Conservation (phyloP, 768 basidiomycete species). For the Pisolithus orientalis region DNA sequence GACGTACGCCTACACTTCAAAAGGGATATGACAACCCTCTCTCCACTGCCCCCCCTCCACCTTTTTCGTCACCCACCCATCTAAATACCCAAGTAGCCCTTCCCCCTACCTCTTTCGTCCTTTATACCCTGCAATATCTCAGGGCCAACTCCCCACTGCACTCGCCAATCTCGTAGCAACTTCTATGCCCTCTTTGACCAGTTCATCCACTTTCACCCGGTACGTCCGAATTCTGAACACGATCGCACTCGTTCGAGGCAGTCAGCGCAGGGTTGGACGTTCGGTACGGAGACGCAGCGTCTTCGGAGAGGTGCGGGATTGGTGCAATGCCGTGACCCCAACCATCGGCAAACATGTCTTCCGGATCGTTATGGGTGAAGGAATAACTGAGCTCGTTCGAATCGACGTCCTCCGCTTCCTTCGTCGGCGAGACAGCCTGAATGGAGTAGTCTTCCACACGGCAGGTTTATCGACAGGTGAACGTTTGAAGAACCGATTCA, state of each 20-base stretch:
- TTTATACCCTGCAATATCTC: too few relatives aligned
- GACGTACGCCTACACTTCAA: too few relatives aligned
- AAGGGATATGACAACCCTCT: too few relatives aligned
- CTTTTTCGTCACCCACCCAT: too few relatives aligned
- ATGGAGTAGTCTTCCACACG: slow-evolving; percentile 62
- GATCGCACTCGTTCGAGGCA: too few relatives aligned
- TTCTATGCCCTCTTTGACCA: slow-evolving; percentile 60
- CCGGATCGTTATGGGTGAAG: slow-evolving; percentile 36
- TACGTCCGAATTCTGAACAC: slow-evolving; percentile 23
- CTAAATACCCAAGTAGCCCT: too few relatives aligned
- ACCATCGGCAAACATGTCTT: slow-evolving; percentile 35
- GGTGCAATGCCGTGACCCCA: slow-evolving; percentile 11
- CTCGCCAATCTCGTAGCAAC: too few relatives aligned
- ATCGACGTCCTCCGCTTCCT: slow-evolving; percentile 45
- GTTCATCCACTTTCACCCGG: slow-evolving; percentile 48
- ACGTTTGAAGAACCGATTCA: slow-evolving; percentile 68
- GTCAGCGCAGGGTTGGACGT: too few relatives aligned
- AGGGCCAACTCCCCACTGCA: too few relatives aligned
- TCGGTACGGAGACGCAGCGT: too few relatives aligned
- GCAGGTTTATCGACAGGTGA: slow-evolving; percentile 66
- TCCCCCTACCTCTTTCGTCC: too few relatives aligned
- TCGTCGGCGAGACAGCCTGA: slow-evolving; percentile 43
- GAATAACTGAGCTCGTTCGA: slow-evolving; percentile 21
- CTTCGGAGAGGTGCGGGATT: background rate
- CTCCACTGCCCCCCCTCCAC: too few relatives aligned